Evolutionary conservation across 768 basidiomycete genomes (phyloP).

Genomic region (Mycena filopes): DNA sequence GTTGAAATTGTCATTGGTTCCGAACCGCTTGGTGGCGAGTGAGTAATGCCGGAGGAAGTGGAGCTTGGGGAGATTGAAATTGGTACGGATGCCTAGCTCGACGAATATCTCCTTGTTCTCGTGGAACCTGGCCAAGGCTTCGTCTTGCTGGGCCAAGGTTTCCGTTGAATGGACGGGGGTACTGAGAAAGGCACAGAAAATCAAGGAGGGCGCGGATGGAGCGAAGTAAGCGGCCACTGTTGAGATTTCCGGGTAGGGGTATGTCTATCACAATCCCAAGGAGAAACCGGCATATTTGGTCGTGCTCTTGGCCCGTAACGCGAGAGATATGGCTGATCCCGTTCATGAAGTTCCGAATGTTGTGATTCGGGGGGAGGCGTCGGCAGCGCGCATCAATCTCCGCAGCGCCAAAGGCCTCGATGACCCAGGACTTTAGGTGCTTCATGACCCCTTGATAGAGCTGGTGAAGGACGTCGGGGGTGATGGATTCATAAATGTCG

Average conservation of each 20-base stretch:
- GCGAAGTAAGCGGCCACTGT: not conserved
- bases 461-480: conserved; percentile 16
- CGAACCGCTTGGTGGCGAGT: no score
- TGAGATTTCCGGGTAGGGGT: not conserved
- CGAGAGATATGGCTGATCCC: no score
- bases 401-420: not conserved
- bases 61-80: no score
- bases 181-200: conserved; percentile 5
- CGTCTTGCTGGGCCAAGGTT: not conserved
- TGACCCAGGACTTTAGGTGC: not conserved
- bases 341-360: not conserved
- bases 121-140: no score
- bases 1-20: no score
- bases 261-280: not conserved
- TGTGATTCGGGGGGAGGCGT: not conserved
- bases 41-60: no score
- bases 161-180: not conserved
- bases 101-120: no score
- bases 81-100: no score
- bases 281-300: no score
- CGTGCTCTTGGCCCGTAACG: no score
- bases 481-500: conserved; percentile 8
- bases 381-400: no score
- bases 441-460: conserved; percentile 10
- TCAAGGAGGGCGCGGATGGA: not conserved